Evolutionary conservation across 2,329 filamentous ascomycete species (phyloP), one percentile per base, ranked within the genome.

Genomic region (Leptographium flavum): DNA sequence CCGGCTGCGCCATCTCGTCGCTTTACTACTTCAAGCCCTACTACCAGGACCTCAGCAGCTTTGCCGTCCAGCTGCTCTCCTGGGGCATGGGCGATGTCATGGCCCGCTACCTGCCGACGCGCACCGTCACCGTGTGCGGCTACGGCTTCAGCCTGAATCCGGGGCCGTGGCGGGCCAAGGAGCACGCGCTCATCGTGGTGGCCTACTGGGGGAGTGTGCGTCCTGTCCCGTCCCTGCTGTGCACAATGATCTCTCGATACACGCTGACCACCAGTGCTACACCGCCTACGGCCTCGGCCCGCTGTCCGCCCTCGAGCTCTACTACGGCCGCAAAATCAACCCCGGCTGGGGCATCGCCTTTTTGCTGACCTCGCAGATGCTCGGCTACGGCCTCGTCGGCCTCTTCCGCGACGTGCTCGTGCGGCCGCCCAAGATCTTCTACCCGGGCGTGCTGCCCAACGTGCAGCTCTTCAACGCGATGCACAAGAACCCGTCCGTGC

Each of bases 21-120:
- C 55, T 60, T 42, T 60, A 60, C 47, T 59, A 57, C 47, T 60
- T 59, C 48, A 60, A 60, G 47, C 57, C 57, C 1, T 60, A 60
- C 45, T 43, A 19, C 22, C 49, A 49, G 33, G 54, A 42, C 5
- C 52, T 60, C 10, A 55, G 50, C 17, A 57, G 55, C 45, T 58
- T 57, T 40, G 56, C 56, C 6, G 56, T 60, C 15, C 57, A 60
- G 53, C 50, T 60, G 23, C 52, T 58, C 2, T 57, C 56, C 0
- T 60, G 57, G 57, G 56, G 57, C 7, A 58, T 59, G 56, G 57
- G 57, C 7, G 49, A 54, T 13, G 45, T 45, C 13, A 56, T 60
- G 56, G 52, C 53, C 10, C 50, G 48, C 19, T 53, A 49, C 23
- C 50, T 59, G 4, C 58, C 60, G 1, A 57, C 49, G 25, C 49